These are phyloP conservation scores for Vinca minor DNA, from an alignment of 257 asterid genomes.

Conservation along the genomic window DNA sequence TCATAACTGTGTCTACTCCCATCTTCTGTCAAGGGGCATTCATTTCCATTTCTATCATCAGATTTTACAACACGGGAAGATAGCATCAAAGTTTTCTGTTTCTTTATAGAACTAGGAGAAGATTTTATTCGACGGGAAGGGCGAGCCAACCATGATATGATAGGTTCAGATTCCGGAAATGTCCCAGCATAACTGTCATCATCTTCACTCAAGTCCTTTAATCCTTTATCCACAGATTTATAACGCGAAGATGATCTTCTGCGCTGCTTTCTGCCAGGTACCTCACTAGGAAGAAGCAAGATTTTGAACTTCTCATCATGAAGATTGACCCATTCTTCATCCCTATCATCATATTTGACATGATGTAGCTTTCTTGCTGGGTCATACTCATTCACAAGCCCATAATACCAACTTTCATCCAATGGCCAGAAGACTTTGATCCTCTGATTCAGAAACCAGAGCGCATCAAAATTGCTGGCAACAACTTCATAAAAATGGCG, in stretches of 20 bases:
- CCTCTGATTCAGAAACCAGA: slow-evolving; percentile 64
- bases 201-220: slow-evolving; percentile 31
- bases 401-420: slow-evolving; percentile 93
- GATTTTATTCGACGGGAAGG: slow-evolving; percentile 66
- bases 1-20: slow-evolving; percentile 28
- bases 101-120: slow-evolving; percentile 45
- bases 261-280: slow-evolving; percentile 47
- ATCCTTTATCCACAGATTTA: slow-evolving; percentile 26
- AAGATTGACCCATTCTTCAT: slow-evolving; percentile 92
- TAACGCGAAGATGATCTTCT: slow-evolving; percentile 25
- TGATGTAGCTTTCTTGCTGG: slow-evolving; percentile 68
- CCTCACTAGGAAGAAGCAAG: slow-evolving; percentile 81
- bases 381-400: slow-evolving; percentile 70
- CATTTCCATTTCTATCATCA: slow-evolving; percentile 26
- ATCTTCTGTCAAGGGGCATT: slow-evolving; percentile 23
- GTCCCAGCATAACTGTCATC: slow-evolving; percentile 39
- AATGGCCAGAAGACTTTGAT: slow-evolving; percentile 90
- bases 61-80: slow-evolving; percentile 31
- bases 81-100: slow-evolving; percentile 34
- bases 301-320: slow-evolving; percentile 78
- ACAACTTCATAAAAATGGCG: slow-evolving; percentile 87
- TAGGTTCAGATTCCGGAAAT: slow-evolving; percentile 73
- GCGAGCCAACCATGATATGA: slow-evolving; percentile 83
- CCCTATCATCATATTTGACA: slow-evolving; percentile 84
- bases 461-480: slow-evolving; percentile 54